Evolutionary conservation across 2,329 filamentous ascomycete genomes (phyloP).

Genomic region (Alternaria burnsii): DNA sequence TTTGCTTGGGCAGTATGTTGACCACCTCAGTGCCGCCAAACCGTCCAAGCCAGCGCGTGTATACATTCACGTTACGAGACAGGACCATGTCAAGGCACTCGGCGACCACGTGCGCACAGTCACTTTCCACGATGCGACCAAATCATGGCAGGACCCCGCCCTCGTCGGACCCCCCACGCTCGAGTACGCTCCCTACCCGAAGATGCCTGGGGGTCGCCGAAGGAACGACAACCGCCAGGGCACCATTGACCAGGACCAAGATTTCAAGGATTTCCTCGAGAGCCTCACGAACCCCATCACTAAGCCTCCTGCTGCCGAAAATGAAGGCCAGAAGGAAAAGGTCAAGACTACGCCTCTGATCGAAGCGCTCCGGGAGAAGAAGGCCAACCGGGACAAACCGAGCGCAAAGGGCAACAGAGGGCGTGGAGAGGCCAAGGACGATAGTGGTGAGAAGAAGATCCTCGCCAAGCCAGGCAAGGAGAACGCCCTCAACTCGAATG

Average conservation of each 20-base stretch:
- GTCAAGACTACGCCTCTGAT: conserved; percentile 87
- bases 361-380: conserved; percentile 90
- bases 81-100: conserved; percentile 71
- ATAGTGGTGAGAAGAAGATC: conserved; percentile 57
- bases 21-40: conserved; percentile 66
- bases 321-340: conserved; percentile 65
- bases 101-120: conserved; percentile 73
- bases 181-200: conserved; percentile 85
- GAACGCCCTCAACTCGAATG: conserved; percentile 36
- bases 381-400: conserved; percentile 73
- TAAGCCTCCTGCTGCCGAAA: conserved; percentile 64
- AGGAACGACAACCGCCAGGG: conserved; percentile 86
- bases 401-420: conserved; percentile 63
- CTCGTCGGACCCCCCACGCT: conserved; percentile 81
- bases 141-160: conserved; percentile 73
- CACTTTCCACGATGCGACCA: conserved; percentile 82
- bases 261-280: conserved; percentile 93
- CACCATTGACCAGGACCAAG: conserved; percentile 94
- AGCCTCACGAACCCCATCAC: conserved; percentile 77
- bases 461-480: conserved; percentile 47
- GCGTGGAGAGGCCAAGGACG: conserved; percentile 69
- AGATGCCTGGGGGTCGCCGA: conserved; percentile 76
- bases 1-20: background rate
- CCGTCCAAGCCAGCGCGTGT: conserved; percentile 81
- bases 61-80: conserved; percentile 82